Base-by-base conservation (phyloP, 169 alveolate species). In the Plasmodium blacklocki region DNA sequence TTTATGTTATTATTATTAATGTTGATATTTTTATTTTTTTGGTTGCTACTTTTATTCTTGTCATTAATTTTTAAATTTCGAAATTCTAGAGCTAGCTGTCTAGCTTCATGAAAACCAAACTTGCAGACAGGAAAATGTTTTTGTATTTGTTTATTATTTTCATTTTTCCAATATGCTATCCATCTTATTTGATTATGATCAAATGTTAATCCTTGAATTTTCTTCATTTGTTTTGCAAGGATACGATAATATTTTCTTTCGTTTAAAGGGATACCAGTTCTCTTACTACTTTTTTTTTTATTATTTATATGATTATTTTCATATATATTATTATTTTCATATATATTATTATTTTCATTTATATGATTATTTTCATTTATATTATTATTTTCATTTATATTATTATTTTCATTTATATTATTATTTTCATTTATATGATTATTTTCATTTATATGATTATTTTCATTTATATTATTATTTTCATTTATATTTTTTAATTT, bases 131-230 rank as follows among this genome's bases (percentile, higher is more conserved):
- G 96, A 64, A 93, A 93, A 73, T 93, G 96, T 58, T 89, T 89
- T 73, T 93, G 96, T 32, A 91, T 91, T 52, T 93, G 96, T 39
- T 90, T 91, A 64, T 91, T 91, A 49, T 90, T 91, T 66, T 93
- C 94, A 49, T 93, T 93, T 68, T 93, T 93, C 96, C 96, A 93
- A 88, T 93, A 93, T 39, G 96, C 91, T 15, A 93, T 93, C 96
- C 96, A 93, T 32, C 96, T 90, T 29, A 93, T 93, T 74, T 93
- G 96, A 39, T 93, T 93, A 88, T 93, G 94, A 66, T 93, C 96
- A 59, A 93, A 93, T 7, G 96, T 93, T 8, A 93, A 64, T 70
- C 96, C 96, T 67, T 93, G 96, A 15, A 91, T 92, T 15, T 92
- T 80, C 0, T 89, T 83, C 62, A 92, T 88, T 62, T 91, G 92